Conservation (phyloP, 306 rosid genomes). For the Fragaria iinumae region DNA sequence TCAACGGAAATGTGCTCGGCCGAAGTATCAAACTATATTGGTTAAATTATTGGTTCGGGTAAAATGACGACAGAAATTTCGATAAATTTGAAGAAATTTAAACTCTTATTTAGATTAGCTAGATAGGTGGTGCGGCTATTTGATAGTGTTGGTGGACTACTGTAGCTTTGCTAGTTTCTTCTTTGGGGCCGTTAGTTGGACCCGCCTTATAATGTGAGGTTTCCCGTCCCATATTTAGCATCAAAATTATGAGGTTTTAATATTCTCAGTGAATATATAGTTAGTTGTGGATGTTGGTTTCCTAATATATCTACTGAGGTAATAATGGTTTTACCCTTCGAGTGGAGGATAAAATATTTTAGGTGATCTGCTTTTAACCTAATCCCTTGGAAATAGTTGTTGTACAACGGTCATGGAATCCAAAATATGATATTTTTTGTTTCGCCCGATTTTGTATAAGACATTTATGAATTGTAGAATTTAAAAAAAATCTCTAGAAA, state of each 20-base stretch:
- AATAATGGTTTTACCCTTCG: background rate
- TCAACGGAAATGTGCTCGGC: too few relatives aligned
- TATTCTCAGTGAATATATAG: background rate
- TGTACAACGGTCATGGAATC: background rate
- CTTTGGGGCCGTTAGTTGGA: background rate
- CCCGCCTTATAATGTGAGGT: background rate
- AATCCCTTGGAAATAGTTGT: background rate
- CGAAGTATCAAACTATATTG: too few relatives aligned
- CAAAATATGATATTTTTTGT: background rate
- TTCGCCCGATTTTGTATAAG: background rate
- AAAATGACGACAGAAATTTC: too few relatives aligned
- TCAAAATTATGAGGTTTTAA: background rate
- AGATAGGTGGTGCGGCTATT: background rate
- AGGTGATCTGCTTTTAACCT: background rate
- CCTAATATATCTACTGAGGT: too few relatives aligned
- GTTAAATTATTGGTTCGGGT: background rate
- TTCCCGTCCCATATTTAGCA: background rate
- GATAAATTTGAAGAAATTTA: too few relatives aligned
- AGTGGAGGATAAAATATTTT: background rate
- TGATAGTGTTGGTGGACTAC: background rate
- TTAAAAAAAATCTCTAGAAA: too few relatives aligned
- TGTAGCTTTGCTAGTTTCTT: background rate
- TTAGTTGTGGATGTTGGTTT: background rate
- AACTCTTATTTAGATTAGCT: too few relatives aligned
- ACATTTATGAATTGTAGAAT: background rate